Evolutionary conservation across 108 stramenopile species (phyloP).

Genomic region (Fragilariopsis cylindrus): DNA sequence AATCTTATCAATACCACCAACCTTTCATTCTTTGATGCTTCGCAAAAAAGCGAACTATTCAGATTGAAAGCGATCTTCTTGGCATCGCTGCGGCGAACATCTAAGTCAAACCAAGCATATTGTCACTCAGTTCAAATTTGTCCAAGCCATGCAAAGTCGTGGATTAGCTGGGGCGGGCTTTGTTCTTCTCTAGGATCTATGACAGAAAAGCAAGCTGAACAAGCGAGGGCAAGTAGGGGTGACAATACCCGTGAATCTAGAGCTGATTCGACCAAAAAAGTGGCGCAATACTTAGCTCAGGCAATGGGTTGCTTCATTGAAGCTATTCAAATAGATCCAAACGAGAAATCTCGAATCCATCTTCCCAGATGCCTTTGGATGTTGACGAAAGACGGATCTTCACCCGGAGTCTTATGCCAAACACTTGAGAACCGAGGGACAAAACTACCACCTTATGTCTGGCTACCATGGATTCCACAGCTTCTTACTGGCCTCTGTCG

Average conservation of each 20-base stretch:
- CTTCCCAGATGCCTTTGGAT: constrained; percentile 88
- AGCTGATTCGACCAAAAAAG: constrained; percentile 63
- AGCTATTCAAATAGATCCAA: constrained; percentile 71
- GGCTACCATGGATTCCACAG: constrained; percentile 94
- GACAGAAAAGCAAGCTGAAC: constrained; percentile 49
- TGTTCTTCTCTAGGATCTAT: constrained; percentile 67
- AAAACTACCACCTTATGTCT: constrained; percentile 88
- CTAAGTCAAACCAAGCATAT: constrained; percentile 89
- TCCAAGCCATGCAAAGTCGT: constrained; percentile 84
- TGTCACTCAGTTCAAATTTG: constrained; percentile 92
- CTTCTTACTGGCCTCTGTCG: constrained; percentile 82
- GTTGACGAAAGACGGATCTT: constrained; percentile 80
- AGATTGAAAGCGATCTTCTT: constrained; percentile 88
- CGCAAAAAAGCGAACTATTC: constrained; percentile 91
- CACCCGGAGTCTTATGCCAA: constrained; percentile 70
- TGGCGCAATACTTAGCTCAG: constrained; percentile 84
- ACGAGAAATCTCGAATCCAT: constrained; percentile 77
- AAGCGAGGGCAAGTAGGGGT: constrained; percentile 27
- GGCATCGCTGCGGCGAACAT: constrained; percentile 59
- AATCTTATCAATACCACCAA: constrained; percentile 95
- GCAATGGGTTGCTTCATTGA: constrained; percentile 95
- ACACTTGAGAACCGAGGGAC: constrained; percentile 73
- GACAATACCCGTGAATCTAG: constrained; percentile 32
- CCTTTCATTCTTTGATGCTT: constrained; percentile 84
- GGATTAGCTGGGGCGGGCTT: constrained; percentile 93